Base-by-base conservation (phyloP, 805 yeast species). In the Saccharomycopsis sp. region DNA sequence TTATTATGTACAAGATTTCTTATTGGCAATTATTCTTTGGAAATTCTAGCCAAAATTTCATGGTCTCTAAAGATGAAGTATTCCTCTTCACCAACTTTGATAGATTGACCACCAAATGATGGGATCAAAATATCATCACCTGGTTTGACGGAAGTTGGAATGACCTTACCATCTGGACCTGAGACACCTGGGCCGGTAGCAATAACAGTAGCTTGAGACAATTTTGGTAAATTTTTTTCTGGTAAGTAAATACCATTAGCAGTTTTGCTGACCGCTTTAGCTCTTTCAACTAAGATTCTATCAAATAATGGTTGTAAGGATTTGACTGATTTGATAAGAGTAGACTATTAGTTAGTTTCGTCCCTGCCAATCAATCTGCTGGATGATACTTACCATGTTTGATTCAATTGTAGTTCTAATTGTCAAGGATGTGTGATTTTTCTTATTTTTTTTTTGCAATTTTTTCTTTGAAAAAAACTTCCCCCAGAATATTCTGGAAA, bases 71-170 rank as follows among this genome's bases (percentile, higher is more conserved):
- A 88, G 56, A 85, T 73, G 59, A 71, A 80, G 62, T 77, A 72
- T 23, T 62, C 84, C 57, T 89, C 95, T 50, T 84, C 88, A 56
- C 85, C 89, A 57, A 93, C 77, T 70, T 85, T 88, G 66, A 93
- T 76, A 52, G 86, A 68, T 54, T 88, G 79, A 47, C 98, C 98
- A 51, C 98, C 98, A 56, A 84, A 90, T 48, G 83, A 78, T 53
- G 97, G 97, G 61, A 93, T 86, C 71, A 93, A 72, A 39, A 93
- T 97, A 58, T 81, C 79, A 71, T 93, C 98, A 58, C 98, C 98
- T 38, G 85, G 79, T 61, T 77, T 70, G 48, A 93, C 96, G 54
- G 81, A 72, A 50, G 89, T 80, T 43, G 79, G 72, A 45, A 86
- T 72, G 53, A 79, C 64, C 59, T 80, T 71, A 53, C 97, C 97